Evolutionary conservation across 257 asterid species (phyloP).

Genomic region (Gynochthodes officinalis): DNA sequence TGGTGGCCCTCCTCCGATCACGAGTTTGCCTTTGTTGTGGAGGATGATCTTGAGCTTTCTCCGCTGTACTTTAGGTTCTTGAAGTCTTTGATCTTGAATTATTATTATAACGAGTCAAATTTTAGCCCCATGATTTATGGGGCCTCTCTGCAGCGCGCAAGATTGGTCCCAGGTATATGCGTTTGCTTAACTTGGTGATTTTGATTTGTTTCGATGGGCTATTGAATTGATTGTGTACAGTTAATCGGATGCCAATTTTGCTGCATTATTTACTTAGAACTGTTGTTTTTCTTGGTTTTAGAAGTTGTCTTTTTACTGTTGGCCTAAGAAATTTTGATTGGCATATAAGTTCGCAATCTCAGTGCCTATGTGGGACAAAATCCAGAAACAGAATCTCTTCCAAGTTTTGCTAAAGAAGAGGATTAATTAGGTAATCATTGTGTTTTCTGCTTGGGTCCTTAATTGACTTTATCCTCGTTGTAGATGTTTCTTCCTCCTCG

Average conservation of each 20-base stretch:
- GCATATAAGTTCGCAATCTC: neutral
- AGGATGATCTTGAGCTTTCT: slow-evolving; percentile 93
- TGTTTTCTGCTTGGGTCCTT: too few relatives aligned
- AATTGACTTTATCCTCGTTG: neutral
- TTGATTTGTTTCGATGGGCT: too few relatives aligned
- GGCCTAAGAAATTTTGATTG: neutral
- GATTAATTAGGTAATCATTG: neutral
- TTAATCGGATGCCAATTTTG: neutral
- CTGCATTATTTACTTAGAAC: neutral
- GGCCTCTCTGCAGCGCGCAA: slow-evolving; percentile 78
- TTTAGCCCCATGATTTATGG: slow-evolving; percentile 69
- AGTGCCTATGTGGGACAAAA: neutral
- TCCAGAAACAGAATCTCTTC: neutral
- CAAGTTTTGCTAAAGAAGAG: neutral
- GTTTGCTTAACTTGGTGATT: neutral
- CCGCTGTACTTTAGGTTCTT: slow-evolving; percentile 79
- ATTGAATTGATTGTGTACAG: neutral
- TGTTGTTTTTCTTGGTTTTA: neutral
- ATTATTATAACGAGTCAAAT: slow-evolving; percentile 58
- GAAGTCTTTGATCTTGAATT: slow-evolving; percentile 56
- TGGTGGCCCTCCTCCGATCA: slow-evolving; percentile 72
- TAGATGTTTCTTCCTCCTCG: neutral
- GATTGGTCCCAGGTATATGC: slow-evolving; percentile 72
- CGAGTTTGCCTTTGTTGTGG: slow-evolving; percentile 86
- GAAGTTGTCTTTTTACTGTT: neutral